Conservation (phyloP, 306 rosid genomes). For the Lagenaria siceraria region DNA sequence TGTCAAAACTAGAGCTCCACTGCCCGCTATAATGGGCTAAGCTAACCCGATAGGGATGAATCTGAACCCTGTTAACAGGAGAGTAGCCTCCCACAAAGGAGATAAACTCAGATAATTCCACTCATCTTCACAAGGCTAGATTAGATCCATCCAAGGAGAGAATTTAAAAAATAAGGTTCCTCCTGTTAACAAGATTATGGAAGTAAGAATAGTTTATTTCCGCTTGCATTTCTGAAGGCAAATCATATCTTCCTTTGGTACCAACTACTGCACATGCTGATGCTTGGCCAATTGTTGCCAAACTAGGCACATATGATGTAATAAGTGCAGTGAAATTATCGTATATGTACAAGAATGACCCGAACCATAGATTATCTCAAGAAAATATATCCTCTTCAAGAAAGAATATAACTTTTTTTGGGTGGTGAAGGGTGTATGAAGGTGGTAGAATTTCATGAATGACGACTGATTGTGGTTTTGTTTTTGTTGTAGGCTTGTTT, state of each 20-base stretch:
- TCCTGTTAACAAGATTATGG: background rate
- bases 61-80: background rate
- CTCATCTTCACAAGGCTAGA: background rate
- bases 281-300: background rate
- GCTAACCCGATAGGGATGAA: background rate
- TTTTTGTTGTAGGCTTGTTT: conserved; percentile 59
- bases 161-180: background rate
- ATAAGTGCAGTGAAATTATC: background rate
- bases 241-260: too few species aligned
- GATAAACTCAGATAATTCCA: background rate
- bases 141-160: background rate
- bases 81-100: background rate
- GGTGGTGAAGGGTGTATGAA: background rate
- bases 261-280: background rate
- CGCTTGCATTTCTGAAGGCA: background rate
- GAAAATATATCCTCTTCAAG: background rate
- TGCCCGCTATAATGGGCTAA: background rate
- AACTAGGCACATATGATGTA: background rate
- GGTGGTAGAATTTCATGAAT: background rate
- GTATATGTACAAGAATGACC: background rate
- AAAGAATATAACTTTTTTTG: background rate
- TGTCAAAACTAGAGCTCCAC: background rate
- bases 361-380: background rate
- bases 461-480: background rate
- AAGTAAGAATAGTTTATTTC: background rate